These are phyloP conservation scores for Nothophaeocryptopus gaeumannii DNA, from an alignment of 2,329 filamentous ascomycete genomes.

Conservation along the genomic window DNA sequence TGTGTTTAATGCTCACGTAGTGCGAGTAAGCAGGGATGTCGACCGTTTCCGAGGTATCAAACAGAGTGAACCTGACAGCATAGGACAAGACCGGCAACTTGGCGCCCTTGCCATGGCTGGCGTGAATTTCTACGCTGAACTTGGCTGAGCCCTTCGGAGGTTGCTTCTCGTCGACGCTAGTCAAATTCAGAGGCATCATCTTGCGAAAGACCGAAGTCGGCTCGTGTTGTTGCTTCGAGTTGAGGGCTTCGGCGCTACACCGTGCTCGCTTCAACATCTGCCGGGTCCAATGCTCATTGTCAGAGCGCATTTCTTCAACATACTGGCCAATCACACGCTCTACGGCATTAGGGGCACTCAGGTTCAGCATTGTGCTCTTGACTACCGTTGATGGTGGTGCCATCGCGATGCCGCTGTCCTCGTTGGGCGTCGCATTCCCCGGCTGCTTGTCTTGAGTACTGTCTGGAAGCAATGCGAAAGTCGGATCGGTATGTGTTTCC, in stretches of 20 bases:
- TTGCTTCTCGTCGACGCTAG: neutral
- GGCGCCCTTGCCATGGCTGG: neutral
- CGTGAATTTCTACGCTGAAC: constrained; percentile 7
- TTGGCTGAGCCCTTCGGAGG: constrained; percentile 1
- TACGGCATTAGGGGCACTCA: constrained; percentile 15
- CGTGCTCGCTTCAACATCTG: constrained; percentile 24
- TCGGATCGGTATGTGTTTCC: too few species aligned
- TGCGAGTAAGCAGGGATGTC: constrained; percentile 41
- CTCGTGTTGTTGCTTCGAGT: neutral
- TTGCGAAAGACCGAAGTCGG: constrained; percentile 5
- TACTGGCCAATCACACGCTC: constrained; percentile 26
- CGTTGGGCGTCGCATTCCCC: neutral
- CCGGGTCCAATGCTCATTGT: constrained; percentile 30
- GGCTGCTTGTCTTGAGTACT: too few species aligned
- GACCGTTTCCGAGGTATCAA: constrained; percentile 3
- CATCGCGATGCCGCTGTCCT: constrained; percentile 1
- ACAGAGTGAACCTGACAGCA: constrained; percentile 9
- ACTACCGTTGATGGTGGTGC: neutral
- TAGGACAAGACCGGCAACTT: constrained; percentile 2
- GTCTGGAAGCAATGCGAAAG: too few species aligned
- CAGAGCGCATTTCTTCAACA: constrained; percentile 27
- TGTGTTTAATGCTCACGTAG: constrained; percentile 42
- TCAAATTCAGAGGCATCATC: neutral
- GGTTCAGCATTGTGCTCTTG: constrained; percentile 1
- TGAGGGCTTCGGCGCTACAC: neutral